Evolutionary conservation across 2,329 filamentous ascomycete species (phyloP).

Genomic region (Alternaria angustiovoidea): DNA sequence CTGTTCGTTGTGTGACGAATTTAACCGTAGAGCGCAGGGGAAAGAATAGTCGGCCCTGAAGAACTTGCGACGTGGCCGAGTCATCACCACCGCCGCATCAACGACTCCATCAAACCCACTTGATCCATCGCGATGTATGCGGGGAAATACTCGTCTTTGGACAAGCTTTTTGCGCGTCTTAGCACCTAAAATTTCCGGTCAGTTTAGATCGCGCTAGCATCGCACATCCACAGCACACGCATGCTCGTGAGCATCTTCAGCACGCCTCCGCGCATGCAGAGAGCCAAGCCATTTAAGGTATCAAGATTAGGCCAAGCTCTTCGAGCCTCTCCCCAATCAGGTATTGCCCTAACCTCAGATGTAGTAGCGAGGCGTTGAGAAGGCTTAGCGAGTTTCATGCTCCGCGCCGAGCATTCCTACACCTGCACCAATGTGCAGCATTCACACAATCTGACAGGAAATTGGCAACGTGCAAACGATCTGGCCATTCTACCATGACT

Average conservation of each 20-base stretch:
- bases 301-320: conserved; percentile 31
- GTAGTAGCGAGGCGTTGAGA: conserved; percentile 16
- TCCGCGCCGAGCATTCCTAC: conserved; percentile 26
- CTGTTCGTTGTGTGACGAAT: conserved; percentile 8
- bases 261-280: conserved; percentile 30
- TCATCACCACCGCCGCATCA: background rate
- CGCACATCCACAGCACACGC: background rate
- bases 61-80: background rate
- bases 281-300: conserved; percentile 28
- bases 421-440: conserved; percentile 22
- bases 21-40: conserved; percentile 9
- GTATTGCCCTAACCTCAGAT: conserved; percentile 15
- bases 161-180: conserved; percentile 17
- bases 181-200: conserved; percentile 2
- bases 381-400: conserved; percentile 42
- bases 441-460: conserved; percentile 13
- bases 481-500: conserved; percentile 26
- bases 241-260: background rate
- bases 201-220: conserved; percentile 3
- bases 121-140: background rate
- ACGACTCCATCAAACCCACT: conserved; percentile 6
- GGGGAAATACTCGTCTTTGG: background rate
- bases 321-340: conserved; percentile 9
- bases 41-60: conserved; percentile 7
- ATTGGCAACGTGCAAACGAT: conserved; percentile 11